Evolutionary conservation across 129 eudicot genomes (phyloP).

Genomic region (Ambrosia trifida): DNA sequence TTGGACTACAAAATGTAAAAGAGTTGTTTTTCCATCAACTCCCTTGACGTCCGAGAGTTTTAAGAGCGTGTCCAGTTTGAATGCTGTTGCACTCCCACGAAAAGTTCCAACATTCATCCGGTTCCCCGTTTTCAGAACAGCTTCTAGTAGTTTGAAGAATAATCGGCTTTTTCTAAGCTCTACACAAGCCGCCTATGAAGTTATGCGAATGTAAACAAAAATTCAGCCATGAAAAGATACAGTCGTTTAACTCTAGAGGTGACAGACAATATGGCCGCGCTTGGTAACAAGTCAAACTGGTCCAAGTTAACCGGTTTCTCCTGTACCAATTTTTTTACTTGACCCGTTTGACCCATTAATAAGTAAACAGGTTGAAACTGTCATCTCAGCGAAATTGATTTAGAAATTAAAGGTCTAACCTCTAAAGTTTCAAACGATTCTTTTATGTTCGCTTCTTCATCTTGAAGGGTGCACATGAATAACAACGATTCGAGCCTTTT

Average conservation of each 20-base stretch:
- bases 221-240: background rate
- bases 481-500: constrained; percentile 48
- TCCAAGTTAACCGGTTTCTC: background rate
- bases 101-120: constrained; percentile 70
- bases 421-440: constrained; percentile 53
- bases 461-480: constrained; percentile 56
- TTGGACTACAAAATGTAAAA: constrained; percentile 53
- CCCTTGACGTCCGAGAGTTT: constrained; percentile 65
- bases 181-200: constrained; percentile 52
- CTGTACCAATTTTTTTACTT: too few species aligned
- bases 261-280: background rate
- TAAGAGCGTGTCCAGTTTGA: constrained; percentile 60
- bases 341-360: background rate
- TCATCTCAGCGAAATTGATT: background rate
- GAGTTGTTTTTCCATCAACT: constrained; percentile 62
- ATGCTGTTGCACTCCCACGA: constrained; percentile 63
- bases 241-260: background rate
- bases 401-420: constrained; percentile 35
- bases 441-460: constrained; percentile 43
- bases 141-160: constrained; percentile 60
- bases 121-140: constrained; percentile 64
- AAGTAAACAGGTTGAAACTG: background rate
- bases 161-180: constrained; percentile 51
- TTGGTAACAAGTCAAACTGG: background rate
- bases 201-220: background rate